These are phyloP conservation scores for Diaporthe amygdali DNA, from an alignment of 2,329 filamentous ascomycete species.

Conservation along the genomic window DNA sequence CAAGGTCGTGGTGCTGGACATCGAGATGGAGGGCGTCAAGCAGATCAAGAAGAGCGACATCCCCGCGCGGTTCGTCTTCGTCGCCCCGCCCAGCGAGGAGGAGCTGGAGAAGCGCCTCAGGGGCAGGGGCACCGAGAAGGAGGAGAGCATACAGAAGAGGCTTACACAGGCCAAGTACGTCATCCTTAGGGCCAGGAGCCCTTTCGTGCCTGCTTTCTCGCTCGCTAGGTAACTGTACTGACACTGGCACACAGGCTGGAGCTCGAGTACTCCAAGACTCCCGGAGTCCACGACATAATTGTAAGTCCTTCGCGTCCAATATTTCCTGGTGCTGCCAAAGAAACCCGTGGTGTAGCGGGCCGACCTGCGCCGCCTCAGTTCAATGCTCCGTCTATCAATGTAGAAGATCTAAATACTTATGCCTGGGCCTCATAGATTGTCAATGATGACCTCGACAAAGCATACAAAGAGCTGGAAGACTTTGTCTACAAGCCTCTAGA, in stretches of 20 bases:
- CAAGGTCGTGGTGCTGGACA: conserved; percentile 84
- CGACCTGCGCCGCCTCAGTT: background rate
- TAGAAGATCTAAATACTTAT: background rate
- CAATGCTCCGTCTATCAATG: background rate
- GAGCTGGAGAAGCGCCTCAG: conserved; percentile 76
- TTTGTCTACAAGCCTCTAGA: conserved; percentile 48
- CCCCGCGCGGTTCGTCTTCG: conserved; percentile 81
- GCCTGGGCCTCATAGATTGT: conserved; percentile 31
- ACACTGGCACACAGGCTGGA: conserved; percentile 51
- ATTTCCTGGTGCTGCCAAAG: background rate
- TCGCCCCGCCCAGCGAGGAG: conserved; percentile 78
- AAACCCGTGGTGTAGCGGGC: background rate
- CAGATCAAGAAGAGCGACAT: conserved; percentile 82
- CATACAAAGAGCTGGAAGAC: conserved; percentile 57
- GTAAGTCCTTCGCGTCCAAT: background rate
- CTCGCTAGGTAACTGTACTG: background rate
- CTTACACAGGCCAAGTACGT: conserved; percentile 67
- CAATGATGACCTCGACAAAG: conserved; percentile 52
- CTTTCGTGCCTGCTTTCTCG: background rate
- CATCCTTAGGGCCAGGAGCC: background rate
- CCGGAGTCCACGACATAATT: conserved; percentile 58
- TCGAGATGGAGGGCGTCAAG: conserved; percentile 98
- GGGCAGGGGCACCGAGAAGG: conserved; percentile 78
- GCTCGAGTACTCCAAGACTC: conserved; percentile 72
- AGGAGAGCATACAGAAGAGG: conserved; percentile 72